Conservation (phyloP, 805 yeast species). For the Kazachstania viticola region DNA sequence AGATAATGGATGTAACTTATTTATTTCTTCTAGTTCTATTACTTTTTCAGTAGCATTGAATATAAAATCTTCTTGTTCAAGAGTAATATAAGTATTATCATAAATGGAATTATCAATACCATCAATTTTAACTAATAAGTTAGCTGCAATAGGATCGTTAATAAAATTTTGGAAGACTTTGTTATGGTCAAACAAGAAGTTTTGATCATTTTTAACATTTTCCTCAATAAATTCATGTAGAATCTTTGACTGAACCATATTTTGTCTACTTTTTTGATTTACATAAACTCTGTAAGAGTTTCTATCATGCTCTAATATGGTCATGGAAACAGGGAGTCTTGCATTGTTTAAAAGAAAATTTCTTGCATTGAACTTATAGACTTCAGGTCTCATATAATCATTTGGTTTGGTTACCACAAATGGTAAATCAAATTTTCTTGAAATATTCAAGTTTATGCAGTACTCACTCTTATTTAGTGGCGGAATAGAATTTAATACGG, state of each 20-base stretch:
- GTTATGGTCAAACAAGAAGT: constrained; percentile 14
- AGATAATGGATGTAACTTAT: constrained; percentile 8
- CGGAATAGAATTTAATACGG: not conserved
- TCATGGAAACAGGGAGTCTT: constrained; percentile 18
- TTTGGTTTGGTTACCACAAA: constrained; percentile 8
- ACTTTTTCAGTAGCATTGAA: constrained; percentile 19
- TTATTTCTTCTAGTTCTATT: constrained; percentile 10
- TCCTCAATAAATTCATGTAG: constrained; percentile 6
- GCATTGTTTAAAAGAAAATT: constrained; percentile 11
- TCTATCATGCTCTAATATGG: constrained; percentile 13
- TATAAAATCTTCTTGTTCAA: constrained; percentile 17
- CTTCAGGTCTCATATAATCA: constrained; percentile 23
- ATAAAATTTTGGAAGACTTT: constrained; percentile 11
- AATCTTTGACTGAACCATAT: constrained; percentile 16
- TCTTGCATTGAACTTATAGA: constrained; percentile 22
- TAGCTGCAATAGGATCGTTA: constrained; percentile 4
- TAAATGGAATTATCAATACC: constrained; percentile 5
- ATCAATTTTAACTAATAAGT: constrained; percentile 8
- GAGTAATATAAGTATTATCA: constrained; percentile 8
- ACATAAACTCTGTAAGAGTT: constrained; percentile 13
- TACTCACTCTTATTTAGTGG: too few species aligned
- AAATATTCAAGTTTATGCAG: not conserved
- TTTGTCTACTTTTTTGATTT: constrained; percentile 5
- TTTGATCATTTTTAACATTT: not conserved
- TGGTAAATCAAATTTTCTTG: constrained; percentile 4